Percentiles rank a stretch among this genome's conserved stretches.
phyloP scores from a whole-genome alignment of 2,329 filamentous ascomycete species.

The Arthrocladium fulminans region DNA sequence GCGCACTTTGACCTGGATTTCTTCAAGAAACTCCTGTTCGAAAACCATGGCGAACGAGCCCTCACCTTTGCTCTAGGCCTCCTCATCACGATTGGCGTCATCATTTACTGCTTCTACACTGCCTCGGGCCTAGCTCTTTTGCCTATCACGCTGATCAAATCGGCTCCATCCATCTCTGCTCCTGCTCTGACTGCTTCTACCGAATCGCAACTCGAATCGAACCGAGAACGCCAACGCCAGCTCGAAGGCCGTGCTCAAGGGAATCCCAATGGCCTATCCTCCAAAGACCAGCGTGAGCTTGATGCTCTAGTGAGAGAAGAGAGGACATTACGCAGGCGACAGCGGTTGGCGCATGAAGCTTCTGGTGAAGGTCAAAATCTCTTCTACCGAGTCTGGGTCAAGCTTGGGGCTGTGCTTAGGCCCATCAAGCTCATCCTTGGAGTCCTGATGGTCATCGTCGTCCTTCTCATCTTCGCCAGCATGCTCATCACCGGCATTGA shows the following conservation, averaged over 20 bases:
- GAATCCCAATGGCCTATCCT: slow-evolving; percentile 62
- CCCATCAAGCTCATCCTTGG: slow-evolving; percentile 84
- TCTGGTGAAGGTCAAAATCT: slow-evolving; percentile 54
- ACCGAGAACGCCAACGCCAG: slow-evolving; percentile 84
- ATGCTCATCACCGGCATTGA: slow-evolving; percentile 96
- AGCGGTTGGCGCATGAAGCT: slow-evolving; percentile 76
- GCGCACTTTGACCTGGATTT: slow-evolving; percentile 76
- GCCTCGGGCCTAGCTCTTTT: slow-evolving; percentile 79
- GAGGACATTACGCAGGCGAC: slow-evolving; percentile 78
- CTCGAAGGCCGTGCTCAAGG: slow-evolving; percentile 78
- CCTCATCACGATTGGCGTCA: slow-evolving; percentile 75
- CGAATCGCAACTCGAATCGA: slow-evolving; percentile 70
- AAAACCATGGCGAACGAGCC: slow-evolving; percentile 82
- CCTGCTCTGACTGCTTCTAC: slow-evolving; percentile 70
- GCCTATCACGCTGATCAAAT: slow-evolving; percentile 85
- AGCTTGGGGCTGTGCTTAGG: slow-evolving; percentile 69
- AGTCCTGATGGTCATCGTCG: slow-evolving; percentile 63
- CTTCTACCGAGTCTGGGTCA: slow-evolving; percentile 67
- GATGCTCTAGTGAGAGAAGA: slow-evolving; percentile 84
- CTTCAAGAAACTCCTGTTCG: slow-evolving; percentile 73
- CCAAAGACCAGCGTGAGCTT: slow-evolving; percentile 80
- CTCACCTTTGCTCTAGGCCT: slow-evolving; percentile 82
- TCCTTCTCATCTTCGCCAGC: slow-evolving; percentile 71
- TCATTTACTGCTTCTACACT: slow-evolving; percentile 83
- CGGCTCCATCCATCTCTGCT: slow-evolving; percentile 74